A percentile compares a stretch with the other conserved stretches of the same genome.
Conservation (phyloP, 495 filamentous ascomycete genomes). For the Neurospora africana region DNA sequence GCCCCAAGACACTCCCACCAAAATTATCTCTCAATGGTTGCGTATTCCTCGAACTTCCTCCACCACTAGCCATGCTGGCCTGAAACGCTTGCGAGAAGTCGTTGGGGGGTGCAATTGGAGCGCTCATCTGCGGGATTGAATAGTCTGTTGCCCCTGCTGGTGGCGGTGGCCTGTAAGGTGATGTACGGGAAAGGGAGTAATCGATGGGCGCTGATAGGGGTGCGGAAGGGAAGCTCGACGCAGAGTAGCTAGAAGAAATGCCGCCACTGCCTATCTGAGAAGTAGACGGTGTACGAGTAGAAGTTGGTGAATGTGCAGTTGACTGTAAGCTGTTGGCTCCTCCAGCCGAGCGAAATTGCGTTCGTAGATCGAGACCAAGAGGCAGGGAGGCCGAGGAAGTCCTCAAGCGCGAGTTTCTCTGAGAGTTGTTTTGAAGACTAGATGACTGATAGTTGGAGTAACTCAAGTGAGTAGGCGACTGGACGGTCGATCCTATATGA, state of each 20-base stretch:
- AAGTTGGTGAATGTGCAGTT: conserved; percentile 26
- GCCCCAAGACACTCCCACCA: conserved; percentile 24
- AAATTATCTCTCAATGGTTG: conserved; percentile 35
- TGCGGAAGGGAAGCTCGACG: conserved; percentile 38
- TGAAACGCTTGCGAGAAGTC: conserved; percentile 44
- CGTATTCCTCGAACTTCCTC: conserved; percentile 27
- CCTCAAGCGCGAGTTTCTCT: conserved; percentile 33
- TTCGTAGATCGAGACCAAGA: conserved; percentile 35
- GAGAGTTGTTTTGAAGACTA: conserved; percentile 32
- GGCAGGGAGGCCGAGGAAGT: conserved; percentile 38
- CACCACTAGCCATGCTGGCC: conserved; percentile 30
- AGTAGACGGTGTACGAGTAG: conserved; percentile 26
- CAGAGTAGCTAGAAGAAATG: conserved; percentile 35
- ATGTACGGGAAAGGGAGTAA: conserved; percentile 40
- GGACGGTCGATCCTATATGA: conserved; percentile 32
- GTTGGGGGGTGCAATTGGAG: conserved; percentile 41
- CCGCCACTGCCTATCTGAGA: conserved; percentile 25
- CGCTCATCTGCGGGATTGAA: conserved; percentile 45
- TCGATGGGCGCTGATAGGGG: conserved; percentile 44
- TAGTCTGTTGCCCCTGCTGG: conserved; percentile 33
- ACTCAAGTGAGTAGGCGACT: conserved; percentile 37
- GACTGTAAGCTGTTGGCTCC: conserved; percentile 30
- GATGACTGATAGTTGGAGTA: conserved; percentile 30
- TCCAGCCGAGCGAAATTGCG: conserved; percentile 37
- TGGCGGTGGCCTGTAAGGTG: conserved; percentile 19